Evolutionary conservation across 2,329 filamentous ascomycete genomes (phyloP).

Genomic region (Alternaria burnsii): DNA sequence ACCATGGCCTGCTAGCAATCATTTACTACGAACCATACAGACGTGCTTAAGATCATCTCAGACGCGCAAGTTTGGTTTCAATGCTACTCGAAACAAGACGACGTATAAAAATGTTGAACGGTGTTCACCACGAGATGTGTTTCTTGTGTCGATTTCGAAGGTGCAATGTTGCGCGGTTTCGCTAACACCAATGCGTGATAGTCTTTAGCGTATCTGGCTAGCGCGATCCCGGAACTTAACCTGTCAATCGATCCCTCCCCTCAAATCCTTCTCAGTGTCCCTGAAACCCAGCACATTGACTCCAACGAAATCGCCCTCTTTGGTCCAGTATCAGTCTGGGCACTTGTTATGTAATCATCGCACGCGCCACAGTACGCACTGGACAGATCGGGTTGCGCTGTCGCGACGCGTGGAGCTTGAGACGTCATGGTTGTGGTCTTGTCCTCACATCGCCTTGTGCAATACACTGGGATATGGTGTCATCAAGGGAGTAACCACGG

Average conservation of each 20-base stretch:
- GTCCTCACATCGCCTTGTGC: no score
- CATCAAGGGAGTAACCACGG: no score
- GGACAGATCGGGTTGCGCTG: no score
- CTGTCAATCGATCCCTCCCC: not conserved
- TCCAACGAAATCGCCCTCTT: not conserved
- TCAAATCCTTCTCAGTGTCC: not conserved
- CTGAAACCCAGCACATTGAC: not conserved
- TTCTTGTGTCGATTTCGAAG: not conserved
- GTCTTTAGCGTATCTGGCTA: not conserved
- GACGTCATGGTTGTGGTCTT: no score
- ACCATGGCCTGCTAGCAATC: no score
- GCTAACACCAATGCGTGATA: not conserved
- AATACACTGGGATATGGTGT: no score
- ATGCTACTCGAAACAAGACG: not conserved
- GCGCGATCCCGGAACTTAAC: no score
- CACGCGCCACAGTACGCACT: no score
- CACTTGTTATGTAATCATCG: no score
- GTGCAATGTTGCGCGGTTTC: not conserved
- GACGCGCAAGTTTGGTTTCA: not conserved
- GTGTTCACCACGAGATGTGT: not conserved
- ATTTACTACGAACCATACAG: no score
- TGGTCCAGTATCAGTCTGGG: no score
- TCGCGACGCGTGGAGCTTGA: no score
- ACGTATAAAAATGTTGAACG: not conserved
- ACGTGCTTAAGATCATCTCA: not conserved